Percentiles rank a stretch among this genome's conserved stretches.
Evolutionary conservation across 148 eudicot species (phyloP).

Genomic region (Camellia lanceoleosa): DNA sequence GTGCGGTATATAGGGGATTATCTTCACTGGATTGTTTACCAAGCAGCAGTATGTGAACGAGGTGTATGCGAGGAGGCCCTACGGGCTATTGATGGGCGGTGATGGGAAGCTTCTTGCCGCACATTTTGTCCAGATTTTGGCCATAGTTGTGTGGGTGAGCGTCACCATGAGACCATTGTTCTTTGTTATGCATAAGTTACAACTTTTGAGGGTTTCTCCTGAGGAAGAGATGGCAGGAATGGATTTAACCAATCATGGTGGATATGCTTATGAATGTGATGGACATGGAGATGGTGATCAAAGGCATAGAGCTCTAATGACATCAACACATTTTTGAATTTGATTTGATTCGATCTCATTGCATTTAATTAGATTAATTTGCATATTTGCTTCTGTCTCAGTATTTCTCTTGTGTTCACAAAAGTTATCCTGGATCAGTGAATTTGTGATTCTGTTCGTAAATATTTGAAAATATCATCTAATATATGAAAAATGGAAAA

Average conservation of each 20-base stretch:
- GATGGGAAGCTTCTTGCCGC: conserved; percentile 34
- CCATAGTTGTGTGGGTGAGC: conserved; percentile 31
- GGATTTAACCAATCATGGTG: conserved; percentile 43
- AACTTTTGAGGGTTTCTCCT: conserved; percentile 24
- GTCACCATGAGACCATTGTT: conserved; percentile 38
- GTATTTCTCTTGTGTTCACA: no score
- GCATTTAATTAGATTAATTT: no score
- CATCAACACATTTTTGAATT: no score
- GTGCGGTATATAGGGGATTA: conserved; percentile 42
- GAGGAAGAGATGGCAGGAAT: conserved; percentile 40
- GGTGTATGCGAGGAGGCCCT: conserved; percentile 29
- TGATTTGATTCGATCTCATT: no score
- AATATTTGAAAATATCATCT: no score
- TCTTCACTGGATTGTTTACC: conserved; percentile 40
- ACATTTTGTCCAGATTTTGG: conserved; percentile 32
- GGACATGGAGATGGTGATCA: background rate
- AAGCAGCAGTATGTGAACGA: conserved; percentile 33
- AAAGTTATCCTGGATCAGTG: no score
- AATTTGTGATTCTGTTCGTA: no score
- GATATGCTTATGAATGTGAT: conserved; percentile 25
- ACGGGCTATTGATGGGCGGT: conserved; percentile 41
- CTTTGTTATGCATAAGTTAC: conserved; percentile 23
- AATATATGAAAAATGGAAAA: no score
- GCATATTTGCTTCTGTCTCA: no score
- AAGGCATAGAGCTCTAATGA: no score